Base-by-base conservation (phyloP, 345 rosid genomes). In the Eutrema heterophyllum region DNA sequence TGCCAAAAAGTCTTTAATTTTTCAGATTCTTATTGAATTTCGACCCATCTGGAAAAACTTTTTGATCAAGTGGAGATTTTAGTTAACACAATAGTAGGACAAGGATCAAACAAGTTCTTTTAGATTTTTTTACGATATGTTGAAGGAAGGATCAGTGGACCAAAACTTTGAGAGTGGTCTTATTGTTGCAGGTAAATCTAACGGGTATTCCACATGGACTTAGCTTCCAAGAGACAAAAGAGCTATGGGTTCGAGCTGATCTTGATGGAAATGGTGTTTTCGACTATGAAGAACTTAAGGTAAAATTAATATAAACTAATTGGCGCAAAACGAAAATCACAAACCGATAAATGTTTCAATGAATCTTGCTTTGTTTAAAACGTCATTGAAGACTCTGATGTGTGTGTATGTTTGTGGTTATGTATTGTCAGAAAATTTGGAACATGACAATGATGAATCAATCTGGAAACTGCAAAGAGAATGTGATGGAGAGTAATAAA, bases 211-310 rank as follows among this genome's bases (percentile, higher is more conserved):
- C 96, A 60, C 74, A 75, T 57, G 88, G 93, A 59, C 83, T 90
- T 52, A 79, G 85, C 84, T 85, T 73, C 80, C 80, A 83, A 79
- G 86, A 89, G 50, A 84, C 83, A 10, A 73, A 83, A 70, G 89
- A 86, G 64, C 81, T 88, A 7, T 90, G 96, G 93, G 57, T 54
- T 44, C 86, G 83, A 83, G 91, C 83, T 51, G 88, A 90, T 51
- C 33, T 70, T 43, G 84, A 79, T 73, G 87, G 86, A 77, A 79
- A 88, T 77, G 93, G 89, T 60, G 76, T 88, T 71, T 77, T 88
- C 48, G 86, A 82, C 69, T 81, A 74, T 68, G 86, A 84, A 78
- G 85, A 90, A 78, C 85, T 88, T 58, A 83, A 85, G 89, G 96
- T 88, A 13, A 58, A 35, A 5, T 3, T 10, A 49, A 9, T 6